These are phyloP conservation scores for Sphaerulina vaccinii DNA, from an alignment of 2,329 filamentous ascomycete genomes.

Conservation along the genomic window DNA sequence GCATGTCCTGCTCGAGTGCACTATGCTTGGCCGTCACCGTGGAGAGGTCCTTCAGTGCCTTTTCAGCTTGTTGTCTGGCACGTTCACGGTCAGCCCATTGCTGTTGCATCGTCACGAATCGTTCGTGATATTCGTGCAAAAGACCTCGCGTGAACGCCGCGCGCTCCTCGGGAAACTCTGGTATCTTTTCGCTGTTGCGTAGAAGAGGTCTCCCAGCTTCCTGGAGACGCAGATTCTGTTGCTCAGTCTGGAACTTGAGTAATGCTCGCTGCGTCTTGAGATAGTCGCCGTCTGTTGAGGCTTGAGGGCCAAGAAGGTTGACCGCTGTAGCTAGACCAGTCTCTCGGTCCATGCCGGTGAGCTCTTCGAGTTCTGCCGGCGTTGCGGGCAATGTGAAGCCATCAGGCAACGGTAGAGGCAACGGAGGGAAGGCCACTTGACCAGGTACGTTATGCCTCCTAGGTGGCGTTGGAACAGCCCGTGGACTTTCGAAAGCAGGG, in stretches of 20 bases:
- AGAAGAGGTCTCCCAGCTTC: neutral
- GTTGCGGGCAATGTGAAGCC: neutral
- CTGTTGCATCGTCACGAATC: neutral
- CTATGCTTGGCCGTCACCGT: too few relatives aligned
- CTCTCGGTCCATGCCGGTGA: neutral
- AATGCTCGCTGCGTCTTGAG: neutral
- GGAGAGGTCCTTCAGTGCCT: too few relatives aligned
- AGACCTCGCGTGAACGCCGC: neutral
- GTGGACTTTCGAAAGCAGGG: neutral
- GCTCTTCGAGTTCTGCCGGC: neutral
- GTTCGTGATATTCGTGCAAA: neutral
- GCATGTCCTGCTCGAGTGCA: too few relatives aligned
- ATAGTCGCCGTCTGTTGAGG: neutral
- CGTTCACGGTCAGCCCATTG: too few relatives aligned
- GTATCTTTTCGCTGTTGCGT: neutral
- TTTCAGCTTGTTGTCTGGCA: too few relatives aligned
- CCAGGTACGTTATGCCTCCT: neutral
- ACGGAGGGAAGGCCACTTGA: too few relatives aligned
- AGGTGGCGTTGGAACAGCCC: neutral
- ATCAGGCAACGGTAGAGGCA: neutral
- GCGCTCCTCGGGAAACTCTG: neutral
- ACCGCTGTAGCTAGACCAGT: neutral
- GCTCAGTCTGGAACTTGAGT: neutral
- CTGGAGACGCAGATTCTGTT: neutral
- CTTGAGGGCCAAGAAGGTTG: neutral